Conservation (phyloP, 1,284 basidiomycete genomes). For the Melampsora americana region DNA sequence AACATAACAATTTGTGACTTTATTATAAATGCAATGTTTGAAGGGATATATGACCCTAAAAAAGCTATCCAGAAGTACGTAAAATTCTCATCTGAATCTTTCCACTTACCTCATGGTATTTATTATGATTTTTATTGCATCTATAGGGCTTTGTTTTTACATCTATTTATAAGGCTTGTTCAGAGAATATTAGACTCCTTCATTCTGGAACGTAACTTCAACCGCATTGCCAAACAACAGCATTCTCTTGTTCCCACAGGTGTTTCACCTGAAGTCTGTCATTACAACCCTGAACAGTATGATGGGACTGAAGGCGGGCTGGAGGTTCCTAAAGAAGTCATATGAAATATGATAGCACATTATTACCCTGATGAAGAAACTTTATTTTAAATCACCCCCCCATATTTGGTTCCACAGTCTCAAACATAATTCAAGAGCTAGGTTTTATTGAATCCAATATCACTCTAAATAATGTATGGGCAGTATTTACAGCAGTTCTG, state of each 20-base stretch:
- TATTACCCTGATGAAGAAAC: neutral
- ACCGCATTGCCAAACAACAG: neutral
- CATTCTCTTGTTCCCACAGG: neutral
- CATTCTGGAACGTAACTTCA: neutral
- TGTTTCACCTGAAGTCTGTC: neutral
- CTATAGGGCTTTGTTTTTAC: neutral
- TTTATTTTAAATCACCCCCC: neutral
- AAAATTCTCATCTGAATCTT: neutral
- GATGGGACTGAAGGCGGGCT: neutral
- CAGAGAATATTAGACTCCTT: neutral
- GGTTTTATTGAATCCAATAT: neutral
- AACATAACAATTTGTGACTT: neutral
- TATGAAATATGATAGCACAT: neutral
- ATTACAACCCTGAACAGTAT: neutral
- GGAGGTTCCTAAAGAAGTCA: neutral
- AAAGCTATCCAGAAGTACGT: slow-evolving; percentile 4
- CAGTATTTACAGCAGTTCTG: neutral
- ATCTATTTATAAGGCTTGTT: neutral
- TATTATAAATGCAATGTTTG: neutral
- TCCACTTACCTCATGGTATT: neutral
- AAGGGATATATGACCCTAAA: slow-evolving; percentile 3
- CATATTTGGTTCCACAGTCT: neutral
- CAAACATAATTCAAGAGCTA: neutral
- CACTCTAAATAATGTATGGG: neutral
- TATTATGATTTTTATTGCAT: neutral